Conservation (phyloP, 1,139 yeast species). For the Protomyces inouyei region DNA sequence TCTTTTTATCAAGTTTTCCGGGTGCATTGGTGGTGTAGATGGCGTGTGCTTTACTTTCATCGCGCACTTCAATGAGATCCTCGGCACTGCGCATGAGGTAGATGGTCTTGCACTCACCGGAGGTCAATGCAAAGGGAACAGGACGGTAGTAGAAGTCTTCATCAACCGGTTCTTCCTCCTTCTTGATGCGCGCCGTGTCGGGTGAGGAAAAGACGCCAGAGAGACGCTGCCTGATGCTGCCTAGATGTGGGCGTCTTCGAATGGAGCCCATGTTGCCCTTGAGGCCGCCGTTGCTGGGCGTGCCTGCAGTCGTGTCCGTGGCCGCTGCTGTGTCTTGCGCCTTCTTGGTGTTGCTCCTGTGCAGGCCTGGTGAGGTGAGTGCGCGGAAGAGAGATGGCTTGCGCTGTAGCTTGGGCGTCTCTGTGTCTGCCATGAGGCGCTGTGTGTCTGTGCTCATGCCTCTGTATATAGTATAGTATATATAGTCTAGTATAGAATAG, state of each 20-base stretch:
- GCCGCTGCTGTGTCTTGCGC: not conserved
- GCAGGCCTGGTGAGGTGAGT: not conserved
- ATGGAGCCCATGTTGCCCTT: not conserved
- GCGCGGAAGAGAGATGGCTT: not conserved
- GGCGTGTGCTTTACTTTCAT: not conserved
- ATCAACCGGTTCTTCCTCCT: not conserved
- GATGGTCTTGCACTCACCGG: conserved; percentile 1
- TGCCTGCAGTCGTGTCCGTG: not conserved
- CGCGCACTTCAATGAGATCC: conserved; percentile 8
- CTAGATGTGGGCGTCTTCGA: conserved; percentile 6
- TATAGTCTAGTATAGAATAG: too few relatives aligned
- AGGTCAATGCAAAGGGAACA: conserved; percentile 1
- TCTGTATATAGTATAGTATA: too few relatives aligned
- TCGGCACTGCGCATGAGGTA: conserved; percentile 4
- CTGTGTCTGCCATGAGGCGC: not conserved
- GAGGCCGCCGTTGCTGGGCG: not conserved
- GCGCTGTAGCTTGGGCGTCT: not conserved
- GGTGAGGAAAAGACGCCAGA: conserved; percentile 5
- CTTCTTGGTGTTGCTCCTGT: not conserved
- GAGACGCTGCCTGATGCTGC: conserved; percentile 3
- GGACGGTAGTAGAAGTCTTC: conserved; percentile 13
- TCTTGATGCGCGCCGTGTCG: not conserved
- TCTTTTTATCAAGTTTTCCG: not conserved
- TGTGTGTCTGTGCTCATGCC: not conserved
- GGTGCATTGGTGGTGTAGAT: conserved; percentile 13